These are phyloP conservation scores for Podaxis rugospora DNA, from an alignment of 768 basidiomycete species.

Conservation along the genomic window DNA sequence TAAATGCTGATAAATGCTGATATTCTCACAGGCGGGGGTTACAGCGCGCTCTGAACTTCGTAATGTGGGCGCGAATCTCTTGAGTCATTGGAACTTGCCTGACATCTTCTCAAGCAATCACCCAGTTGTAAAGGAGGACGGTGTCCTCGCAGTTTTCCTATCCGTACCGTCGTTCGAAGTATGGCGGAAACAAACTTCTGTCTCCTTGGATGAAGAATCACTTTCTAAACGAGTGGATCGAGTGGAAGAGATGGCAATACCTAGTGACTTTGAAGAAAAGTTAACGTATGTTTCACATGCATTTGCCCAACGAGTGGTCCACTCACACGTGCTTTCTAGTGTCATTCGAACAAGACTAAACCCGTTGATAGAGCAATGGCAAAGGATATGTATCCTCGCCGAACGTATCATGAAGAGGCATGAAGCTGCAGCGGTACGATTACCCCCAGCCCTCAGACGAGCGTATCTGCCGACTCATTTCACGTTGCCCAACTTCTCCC, in stretches of 20 bases:
- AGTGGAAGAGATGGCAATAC: constrained; percentile 88
- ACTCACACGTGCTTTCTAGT: constrained; percentile 32
- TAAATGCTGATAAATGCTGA: constrained; percentile 5
- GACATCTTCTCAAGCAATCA: constrained; percentile 58
- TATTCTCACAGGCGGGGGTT: constrained; percentile 62
- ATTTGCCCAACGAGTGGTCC: constrained; percentile 1
- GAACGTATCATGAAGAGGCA: constrained; percentile 89
- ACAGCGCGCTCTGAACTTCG: constrained; percentile 71
- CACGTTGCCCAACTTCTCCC: constrained; percentile 48
- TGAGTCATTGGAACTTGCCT: neutral
- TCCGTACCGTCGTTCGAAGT: constrained; percentile 79
- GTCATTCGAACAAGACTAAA: constrained; percentile 72
- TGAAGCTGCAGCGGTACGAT: constrained; percentile 89
- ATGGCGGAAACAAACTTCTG: constrained; percentile 76
- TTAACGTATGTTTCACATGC: constrained; percentile 48
- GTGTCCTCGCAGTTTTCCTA: constrained; percentile 75
- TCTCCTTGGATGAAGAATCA: constrained; percentile 88
- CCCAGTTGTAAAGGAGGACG: constrained; percentile 87
- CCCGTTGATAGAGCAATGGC: constrained; percentile 85
- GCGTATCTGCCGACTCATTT: constrained; percentile 69
- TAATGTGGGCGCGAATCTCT: constrained; percentile 48
- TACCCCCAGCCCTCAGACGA: constrained; percentile 57
- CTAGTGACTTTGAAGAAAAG: constrained; percentile 89
- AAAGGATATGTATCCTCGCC: constrained; percentile 78
- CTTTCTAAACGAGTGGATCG: constrained; percentile 71